These are phyloP conservation scores for Nothophaeocryptopus gaeumannii DNA, from an alignment of 2,329 filamentous ascomycete genomes.

Conservation along the genomic window DNA sequence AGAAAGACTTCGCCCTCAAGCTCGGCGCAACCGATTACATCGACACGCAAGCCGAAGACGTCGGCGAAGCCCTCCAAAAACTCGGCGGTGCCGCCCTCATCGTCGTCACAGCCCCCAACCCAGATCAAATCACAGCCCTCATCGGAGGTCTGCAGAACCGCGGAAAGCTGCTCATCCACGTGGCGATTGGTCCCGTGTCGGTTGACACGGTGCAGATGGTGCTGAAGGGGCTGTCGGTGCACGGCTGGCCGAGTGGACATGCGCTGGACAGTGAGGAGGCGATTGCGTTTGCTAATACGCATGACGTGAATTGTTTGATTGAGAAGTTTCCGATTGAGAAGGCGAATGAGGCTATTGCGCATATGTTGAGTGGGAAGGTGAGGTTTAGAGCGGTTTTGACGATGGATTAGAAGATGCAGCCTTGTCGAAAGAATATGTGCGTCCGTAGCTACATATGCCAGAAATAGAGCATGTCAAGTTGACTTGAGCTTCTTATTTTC, in stretches of 20 bases:
- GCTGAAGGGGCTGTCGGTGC: conserved; percentile 46
- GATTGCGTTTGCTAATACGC: conserved; percentile 48
- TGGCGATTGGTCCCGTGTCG: conserved; percentile 47
- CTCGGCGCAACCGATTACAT: conserved; percentile 59
- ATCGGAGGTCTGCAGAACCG: conserved; percentile 52
- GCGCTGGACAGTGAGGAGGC: conserved; percentile 53
- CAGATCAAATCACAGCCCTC: conserved; percentile 53
- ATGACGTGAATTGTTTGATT: conserved; percentile 52
- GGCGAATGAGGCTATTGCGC: conserved; percentile 49
- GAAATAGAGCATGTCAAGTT: not conserved
- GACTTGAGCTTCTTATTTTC: too few species aligned
- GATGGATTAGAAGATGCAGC: conserved; percentile 47
- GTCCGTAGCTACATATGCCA: not conserved
- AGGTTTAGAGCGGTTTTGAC: conserved; percentile 53
- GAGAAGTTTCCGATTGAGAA: conserved; percentile 54
- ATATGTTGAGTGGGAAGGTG: conserved; percentile 51
- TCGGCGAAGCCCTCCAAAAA: conserved; percentile 49
- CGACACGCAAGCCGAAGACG: conserved; percentile 52
- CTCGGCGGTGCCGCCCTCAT: conserved; percentile 63
- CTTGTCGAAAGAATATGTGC: too few species aligned
- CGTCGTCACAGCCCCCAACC: conserved; percentile 62
- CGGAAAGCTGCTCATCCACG: conserved; percentile 61
- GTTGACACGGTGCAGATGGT: conserved; percentile 47
- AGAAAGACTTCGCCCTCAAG: conserved; percentile 53
- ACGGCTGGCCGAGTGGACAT: conserved; percentile 55